These are phyloP conservation scores for Scleromitrula shiraiana DNA, from an alignment of 2,329 filamentous ascomycete genomes.

Conservation along the genomic window DNA sequence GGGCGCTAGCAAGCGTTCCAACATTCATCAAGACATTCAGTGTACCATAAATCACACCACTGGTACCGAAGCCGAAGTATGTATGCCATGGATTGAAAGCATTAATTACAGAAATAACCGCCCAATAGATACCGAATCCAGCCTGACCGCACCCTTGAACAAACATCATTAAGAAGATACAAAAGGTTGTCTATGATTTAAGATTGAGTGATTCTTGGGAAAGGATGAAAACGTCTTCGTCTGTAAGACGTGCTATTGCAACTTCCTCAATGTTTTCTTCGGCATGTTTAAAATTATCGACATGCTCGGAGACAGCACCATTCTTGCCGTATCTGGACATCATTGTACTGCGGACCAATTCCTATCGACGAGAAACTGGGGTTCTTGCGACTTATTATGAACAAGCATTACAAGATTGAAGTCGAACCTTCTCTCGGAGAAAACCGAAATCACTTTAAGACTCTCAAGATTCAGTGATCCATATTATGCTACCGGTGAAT, in stretches of 20 bases:
- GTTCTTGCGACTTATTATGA: too few species aligned
- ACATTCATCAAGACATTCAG: slow-evolving; percentile 42
- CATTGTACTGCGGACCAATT: too few species aligned
- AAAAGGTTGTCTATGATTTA: slow-evolving; percentile 35
- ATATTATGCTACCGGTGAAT: slow-evolving; percentile 36
- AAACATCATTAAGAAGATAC: slow-evolving; percentile 36
- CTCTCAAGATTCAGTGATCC: slow-evolving; percentile 33
- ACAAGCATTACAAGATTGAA: too few species aligned
- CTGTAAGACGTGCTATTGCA: slow-evolving; percentile 37
- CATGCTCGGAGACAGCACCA: not conserved
- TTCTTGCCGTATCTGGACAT: not conserved
- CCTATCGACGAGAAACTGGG: too few species aligned
- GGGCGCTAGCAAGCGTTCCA: slow-evolving; percentile 39
- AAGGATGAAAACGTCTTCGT: slow-evolving; percentile 37
- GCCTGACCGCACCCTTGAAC: slow-evolving; percentile 40
- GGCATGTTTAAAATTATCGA: slow-evolving; percentile 28
- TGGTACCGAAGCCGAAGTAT: slow-evolving; percentile 36
- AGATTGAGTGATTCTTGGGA: slow-evolving; percentile 35
- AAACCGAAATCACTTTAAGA: slow-evolving; percentile 23
- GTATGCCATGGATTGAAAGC: slow-evolving; percentile 35
- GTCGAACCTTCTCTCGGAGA: slow-evolving; percentile 10
- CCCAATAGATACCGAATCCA: slow-evolving; percentile 39
- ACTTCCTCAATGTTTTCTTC: slow-evolving; percentile 37
- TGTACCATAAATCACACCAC: slow-evolving; percentile 31
- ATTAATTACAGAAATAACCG: slow-evolving; percentile 41